Percentiles rank a stretch among this genome's conserved stretches.
Conservation (phyloP, 371 early-diverging fungal genomes). For the Haplosporangium sp. region DNA sequence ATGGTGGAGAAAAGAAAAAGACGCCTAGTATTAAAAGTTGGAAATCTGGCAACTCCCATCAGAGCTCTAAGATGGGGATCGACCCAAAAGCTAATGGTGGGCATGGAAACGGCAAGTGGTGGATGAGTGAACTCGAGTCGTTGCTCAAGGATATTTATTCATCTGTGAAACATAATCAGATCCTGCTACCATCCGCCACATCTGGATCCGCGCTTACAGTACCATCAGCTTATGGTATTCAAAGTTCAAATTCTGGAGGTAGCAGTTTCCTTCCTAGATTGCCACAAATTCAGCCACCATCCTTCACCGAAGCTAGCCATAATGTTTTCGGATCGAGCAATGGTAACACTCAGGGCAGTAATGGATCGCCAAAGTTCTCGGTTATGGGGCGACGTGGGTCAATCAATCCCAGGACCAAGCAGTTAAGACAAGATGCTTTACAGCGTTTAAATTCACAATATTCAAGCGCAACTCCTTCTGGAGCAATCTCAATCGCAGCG, state of each 20-base stretch:
- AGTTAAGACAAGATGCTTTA: constrained; percentile 30
- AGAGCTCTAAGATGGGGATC: constrained; percentile 41
- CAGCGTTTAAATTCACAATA: constrained; percentile 26
- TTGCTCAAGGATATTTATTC: constrained; percentile 75
- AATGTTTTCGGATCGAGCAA: not conserved
- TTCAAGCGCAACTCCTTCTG: constrained; percentile 1
- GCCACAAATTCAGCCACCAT: constrained; percentile 11
- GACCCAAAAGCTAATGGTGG: constrained; percentile 56
- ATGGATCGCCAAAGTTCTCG: not conserved
- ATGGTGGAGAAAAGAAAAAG: constrained; percentile 28
- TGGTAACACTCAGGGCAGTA: not conserved
- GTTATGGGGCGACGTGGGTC: constrained; percentile 31
- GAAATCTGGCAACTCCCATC: constrained; percentile 42
- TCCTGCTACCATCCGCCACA: constrained; percentile 69
- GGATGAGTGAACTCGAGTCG: constrained; percentile 50
- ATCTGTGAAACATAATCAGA: constrained; percentile 80
- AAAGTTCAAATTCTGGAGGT: constrained; percentile 1
- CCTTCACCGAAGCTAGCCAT: not conserved
- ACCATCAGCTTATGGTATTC: constrained; percentile 1
- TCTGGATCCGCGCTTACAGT: not conserved
- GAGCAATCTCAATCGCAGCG: not conserved
- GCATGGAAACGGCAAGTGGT: constrained; percentile 48
- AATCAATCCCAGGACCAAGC: constrained; percentile 29
- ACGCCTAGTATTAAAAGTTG: constrained; percentile 50
- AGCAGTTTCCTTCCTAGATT: constrained; percentile 22